Base-by-base conservation (phyloP, 805 yeast species). In the Spathaspora passalidarum region DNA sequence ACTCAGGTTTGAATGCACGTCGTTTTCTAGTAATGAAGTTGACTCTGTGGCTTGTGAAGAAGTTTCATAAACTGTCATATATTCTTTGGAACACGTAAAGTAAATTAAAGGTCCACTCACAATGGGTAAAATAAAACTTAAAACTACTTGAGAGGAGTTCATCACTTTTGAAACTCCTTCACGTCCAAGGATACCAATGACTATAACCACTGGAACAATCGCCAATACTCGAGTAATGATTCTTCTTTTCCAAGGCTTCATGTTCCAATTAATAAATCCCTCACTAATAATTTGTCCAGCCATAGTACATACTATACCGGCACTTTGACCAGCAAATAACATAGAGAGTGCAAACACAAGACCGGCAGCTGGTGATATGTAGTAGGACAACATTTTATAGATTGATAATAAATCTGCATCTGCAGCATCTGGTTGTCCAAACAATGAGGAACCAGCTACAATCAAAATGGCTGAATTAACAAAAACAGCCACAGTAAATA, bases 281-380 rank as follows among this genome's bases (percentile, higher is more conserved):
- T 72, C 77, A 32, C 72, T 63, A 13, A 72, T 63, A 45, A 72
- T 72, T 52, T 72, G 77, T 10, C 77, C 77, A 1, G 77, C 73
- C 77, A 72, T 72, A 3, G 77, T 72, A 53, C 77, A 72, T 10
- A 72, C 77, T 32, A 72, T 72, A 13, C 77, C 77, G 4, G 77
- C 77, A 51, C 74, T 68, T 47, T 72, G 77, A 22, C 77, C 77
- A 1, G 76, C 64, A 45, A 70, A 72, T 16, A 72, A 54, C 77
- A 72, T 72, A 0, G 76, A 72, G 32, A 71, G 59, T 1, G 76
- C 77, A 56, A 72, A 72, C 11, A 72, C 61, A 5, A 72, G 45
- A 1, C 77, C 77, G 0, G 76, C 77, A 2, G 75, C 68, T 1
- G 76, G 76, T 3, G 73, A 66, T 34, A 72, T 69, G 53, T 72